Evolutionary conservation across 2,329 filamentous ascomycete species (phyloP), one percentile per base, ranked within the genome.

Genomic region (Cladophialophora exuberans): DNA sequence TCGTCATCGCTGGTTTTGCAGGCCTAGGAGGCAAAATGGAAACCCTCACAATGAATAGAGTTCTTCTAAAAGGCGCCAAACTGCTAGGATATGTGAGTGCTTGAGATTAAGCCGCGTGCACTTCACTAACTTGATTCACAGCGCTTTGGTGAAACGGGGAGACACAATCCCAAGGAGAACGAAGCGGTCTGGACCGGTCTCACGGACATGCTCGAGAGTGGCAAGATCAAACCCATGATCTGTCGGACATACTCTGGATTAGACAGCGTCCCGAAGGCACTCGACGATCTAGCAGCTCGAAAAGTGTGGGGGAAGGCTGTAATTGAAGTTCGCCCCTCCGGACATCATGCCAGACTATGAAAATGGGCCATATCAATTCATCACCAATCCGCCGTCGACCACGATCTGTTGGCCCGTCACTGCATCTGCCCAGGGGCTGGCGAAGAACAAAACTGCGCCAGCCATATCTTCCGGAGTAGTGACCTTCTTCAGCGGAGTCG

Each of bases 1-100:
- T 86, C 15, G 72, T 86, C 2, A 70, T 85, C 23, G 73, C 84
- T 2, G 83, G 83, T 0, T 86, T 85, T 64, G 82, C 81, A 4
- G 83, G 78, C 1, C 39, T 56, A 10, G 71, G 76, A 44, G 74
- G 69, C 13, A 79, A 79, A 6, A 78, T 84, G 70, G 82, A 85
- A 65, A 72, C 73, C 33, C 71, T 84, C 43, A 73, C 74, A 25
- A 79, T 81, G 73, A 83, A 84, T 58, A 70, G 78, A 22, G 68
- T 84, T 2, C 65, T 84, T 36, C 64, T 84, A 30, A 82, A 80
- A 61, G 76, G 79, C 35, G 75, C 75, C 1, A 76, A 73, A n/a
- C 62, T 84, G 3, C 73, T 79, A 28, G 81, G 81, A 36, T 84
- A 84, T 66, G 57, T 60, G 47, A 60, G 57, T 60, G 10, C n/a